Evolutionary conservation across 768 basidiomycete species (phyloP).

Genomic region (Tubosaeta sp.): DNA sequence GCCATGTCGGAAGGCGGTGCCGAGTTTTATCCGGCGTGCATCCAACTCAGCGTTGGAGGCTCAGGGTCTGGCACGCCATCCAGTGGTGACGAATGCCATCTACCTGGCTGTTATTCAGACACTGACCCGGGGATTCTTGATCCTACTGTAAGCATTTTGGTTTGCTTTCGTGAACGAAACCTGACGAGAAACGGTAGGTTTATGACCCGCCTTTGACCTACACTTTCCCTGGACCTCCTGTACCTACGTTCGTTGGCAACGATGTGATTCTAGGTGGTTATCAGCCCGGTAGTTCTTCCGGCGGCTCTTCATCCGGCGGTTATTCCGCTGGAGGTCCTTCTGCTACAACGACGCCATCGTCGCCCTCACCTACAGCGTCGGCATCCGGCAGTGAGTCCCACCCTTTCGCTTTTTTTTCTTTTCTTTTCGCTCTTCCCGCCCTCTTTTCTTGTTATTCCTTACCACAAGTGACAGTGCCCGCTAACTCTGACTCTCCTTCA

Average conservation of each 20-base stretch:
- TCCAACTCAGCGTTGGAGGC: constrained; percentile 29
- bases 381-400: constrained; percentile 17
- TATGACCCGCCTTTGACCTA: constrained; percentile 36
- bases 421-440: not conserved
- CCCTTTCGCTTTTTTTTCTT: not conserved
- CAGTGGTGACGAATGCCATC: constrained; percentile 40
- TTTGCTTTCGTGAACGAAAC: not conserved
- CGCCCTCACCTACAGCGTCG: constrained; percentile 14
- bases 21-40: constrained; percentile 31
- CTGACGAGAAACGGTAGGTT: constrained; percentile 14
- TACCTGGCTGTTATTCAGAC: constrained; percentile 72
- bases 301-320: not conserved
- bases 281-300: constrained; percentile 11
- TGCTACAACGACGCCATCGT: constrained; percentile 6
- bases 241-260: constrained; percentile 39
- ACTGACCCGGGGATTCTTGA: constrained; percentile 65
- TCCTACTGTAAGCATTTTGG: constrained; percentile 32
- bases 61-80: constrained; percentile 18
- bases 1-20: constrained; percentile 55
- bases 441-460: constrained; percentile 14
- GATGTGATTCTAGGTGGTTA: constrained; percentile 12
- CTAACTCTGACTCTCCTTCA: constrained; percentile 20
- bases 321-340: constrained; percentile 13
- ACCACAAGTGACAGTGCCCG: constrained; percentile 18
- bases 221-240: constrained; percentile 49